phyloP scores from a whole-genome alignment of 2,329 filamentous ascomycete genomes.

The Pyricularia pennisetigena region DNA sequence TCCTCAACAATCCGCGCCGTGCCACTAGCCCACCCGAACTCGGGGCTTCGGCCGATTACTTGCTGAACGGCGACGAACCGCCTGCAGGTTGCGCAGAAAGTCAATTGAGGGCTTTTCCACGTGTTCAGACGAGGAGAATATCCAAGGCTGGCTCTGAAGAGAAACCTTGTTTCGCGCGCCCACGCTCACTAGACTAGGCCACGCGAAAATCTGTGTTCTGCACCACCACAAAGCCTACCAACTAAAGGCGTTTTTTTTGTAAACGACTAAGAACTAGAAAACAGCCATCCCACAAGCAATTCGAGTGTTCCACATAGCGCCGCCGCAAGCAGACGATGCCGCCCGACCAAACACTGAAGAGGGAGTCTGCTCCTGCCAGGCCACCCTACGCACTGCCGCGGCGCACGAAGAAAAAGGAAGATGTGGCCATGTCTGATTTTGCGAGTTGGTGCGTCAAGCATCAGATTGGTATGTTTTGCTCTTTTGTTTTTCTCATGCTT shows the following conservation, averaged over 20 bases:
- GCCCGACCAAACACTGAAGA: background rate
- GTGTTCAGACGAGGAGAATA: background rate
- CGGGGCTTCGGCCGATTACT: background rate
- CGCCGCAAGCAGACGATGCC: background rate
- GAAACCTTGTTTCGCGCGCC: background rate
- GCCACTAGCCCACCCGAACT: background rate
- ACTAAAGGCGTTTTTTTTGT: background rate
- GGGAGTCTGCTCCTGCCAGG: background rate
- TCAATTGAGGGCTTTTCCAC: background rate
- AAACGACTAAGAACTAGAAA: background rate
- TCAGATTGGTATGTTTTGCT: conserved; percentile 58
- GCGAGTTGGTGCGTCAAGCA: conserved; percentile 66
- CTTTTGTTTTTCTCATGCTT: background rate
- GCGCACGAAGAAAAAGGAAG: conserved; percentile 51
- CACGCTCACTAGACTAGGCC: background rate
- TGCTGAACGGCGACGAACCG: background rate
- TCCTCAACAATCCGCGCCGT: background rate
- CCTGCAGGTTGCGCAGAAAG: background rate
- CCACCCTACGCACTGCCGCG: conserved; percentile 15
- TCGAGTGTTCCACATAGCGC: background rate
- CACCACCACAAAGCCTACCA: background rate
- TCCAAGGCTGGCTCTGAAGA: background rate
- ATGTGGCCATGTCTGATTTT: conserved; percentile 49
- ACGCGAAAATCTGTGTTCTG: background rate
- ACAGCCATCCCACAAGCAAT: background rate